Conservation (phyloP, 805 yeast genomes). For the Yarrowia bubula region DNA sequence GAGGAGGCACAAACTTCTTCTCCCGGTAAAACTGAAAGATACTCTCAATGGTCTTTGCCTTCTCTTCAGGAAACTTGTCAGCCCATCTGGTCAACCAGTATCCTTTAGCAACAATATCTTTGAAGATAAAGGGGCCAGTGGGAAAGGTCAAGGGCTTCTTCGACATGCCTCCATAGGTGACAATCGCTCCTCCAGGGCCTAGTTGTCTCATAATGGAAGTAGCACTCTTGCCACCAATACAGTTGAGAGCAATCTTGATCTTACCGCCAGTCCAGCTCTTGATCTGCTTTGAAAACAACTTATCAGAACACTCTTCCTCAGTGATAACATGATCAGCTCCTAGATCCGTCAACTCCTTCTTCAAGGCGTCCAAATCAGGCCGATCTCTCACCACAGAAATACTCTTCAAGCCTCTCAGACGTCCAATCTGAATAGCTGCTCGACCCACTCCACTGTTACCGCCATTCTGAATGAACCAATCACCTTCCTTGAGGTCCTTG, state of each 20-base stretch:
- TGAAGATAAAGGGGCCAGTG: slow-evolving; percentile 84
- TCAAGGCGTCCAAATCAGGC: slow-evolving; percentile 64
- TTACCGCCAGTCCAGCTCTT: slow-evolving; percentile 49
- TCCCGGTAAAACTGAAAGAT: slow-evolving; percentile 57
- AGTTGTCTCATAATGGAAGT: slow-evolving; percentile 82
- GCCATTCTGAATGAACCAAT: slow-evolving; percentile 95
- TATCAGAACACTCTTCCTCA: slow-evolving; percentile 75
- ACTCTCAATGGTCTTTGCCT: slow-evolving; percentile 53
- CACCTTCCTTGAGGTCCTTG: slow-evolving; percentile 60
- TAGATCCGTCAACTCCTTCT: slow-evolving; percentile 51
- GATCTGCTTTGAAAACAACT: slow-evolving; percentile 54
- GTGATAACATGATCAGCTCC: slow-evolving; percentile 92
- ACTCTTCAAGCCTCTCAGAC: slow-evolving; percentile 73
- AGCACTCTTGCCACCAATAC: slow-evolving; percentile 89
- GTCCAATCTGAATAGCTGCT: slow-evolving; percentile 84
- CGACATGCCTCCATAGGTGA: slow-evolving; percentile 98
- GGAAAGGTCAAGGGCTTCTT: slow-evolving; percentile 92
- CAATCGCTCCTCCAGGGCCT: slow-evolving; percentile 66
- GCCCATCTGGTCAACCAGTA: slow-evolving; percentile 86
- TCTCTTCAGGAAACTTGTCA: slow-evolving; percentile 57
- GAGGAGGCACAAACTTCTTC: slow-evolving; percentile 54
- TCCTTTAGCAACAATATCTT: slow-evolving; percentile 79
- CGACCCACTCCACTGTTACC: slow-evolving; percentile 95
- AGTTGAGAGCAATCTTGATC: slow-evolving; percentile 79
- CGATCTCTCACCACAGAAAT: slow-evolving; percentile 87